These are phyloP conservation scores for Gastrodia elata DNA, from an alignment of 106 monocot species.

Conservation along the genomic window DNA sequence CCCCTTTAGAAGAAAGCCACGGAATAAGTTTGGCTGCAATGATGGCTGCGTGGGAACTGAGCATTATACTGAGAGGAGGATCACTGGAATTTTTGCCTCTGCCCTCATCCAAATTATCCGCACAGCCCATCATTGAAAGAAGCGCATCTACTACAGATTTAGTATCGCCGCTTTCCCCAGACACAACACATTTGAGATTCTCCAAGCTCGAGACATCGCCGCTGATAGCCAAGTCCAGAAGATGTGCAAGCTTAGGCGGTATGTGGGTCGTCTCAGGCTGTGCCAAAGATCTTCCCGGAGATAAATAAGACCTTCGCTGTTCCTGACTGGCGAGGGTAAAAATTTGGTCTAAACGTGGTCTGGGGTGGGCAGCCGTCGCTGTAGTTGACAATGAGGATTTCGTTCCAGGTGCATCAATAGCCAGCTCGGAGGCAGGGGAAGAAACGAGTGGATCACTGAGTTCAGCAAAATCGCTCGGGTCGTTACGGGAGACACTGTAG, in stretches of 20 bases:
- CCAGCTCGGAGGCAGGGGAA: slow-evolving; percentile 17
- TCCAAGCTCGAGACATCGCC: slow-evolving; percentile 43
- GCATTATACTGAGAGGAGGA: slow-evolving; percentile 65
- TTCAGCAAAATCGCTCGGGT: not conserved
- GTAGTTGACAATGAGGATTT: not conserved
- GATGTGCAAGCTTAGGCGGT: slow-evolving; percentile 48
- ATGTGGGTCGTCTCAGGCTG: slow-evolving; percentile 53
- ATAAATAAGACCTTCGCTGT: slow-evolving; percentile 33
- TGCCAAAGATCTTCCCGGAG: slow-evolving; percentile 25
- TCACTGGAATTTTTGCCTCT: not conserved
- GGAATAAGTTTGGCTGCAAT: slow-evolving; percentile 64
- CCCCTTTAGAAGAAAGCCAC: slow-evolving; percentile 49
- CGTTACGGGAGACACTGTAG: not conserved
- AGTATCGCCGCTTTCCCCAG: slow-evolving; percentile 15
- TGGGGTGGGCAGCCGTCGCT: not conserved
- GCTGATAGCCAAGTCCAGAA: slow-evolving; percentile 72
- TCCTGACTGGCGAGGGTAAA: slow-evolving; percentile 35
- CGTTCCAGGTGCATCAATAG: slow-evolving; percentile 5
- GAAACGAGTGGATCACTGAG: not conserved
- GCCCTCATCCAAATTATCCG: slow-evolving; percentile 50
- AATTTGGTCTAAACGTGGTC: slow-evolving; percentile 9
- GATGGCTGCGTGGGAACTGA: slow-evolving; percentile 64
- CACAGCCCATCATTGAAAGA: slow-evolving; percentile 78
- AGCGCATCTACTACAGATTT: slow-evolving; percentile 76
- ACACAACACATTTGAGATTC: slow-evolving; percentile 26